These are phyloP conservation scores for Aspergillus carbonarius DNA, from an alignment of 2,329 filamentous ascomycete species.

Conservation along the genomic window DNA sequence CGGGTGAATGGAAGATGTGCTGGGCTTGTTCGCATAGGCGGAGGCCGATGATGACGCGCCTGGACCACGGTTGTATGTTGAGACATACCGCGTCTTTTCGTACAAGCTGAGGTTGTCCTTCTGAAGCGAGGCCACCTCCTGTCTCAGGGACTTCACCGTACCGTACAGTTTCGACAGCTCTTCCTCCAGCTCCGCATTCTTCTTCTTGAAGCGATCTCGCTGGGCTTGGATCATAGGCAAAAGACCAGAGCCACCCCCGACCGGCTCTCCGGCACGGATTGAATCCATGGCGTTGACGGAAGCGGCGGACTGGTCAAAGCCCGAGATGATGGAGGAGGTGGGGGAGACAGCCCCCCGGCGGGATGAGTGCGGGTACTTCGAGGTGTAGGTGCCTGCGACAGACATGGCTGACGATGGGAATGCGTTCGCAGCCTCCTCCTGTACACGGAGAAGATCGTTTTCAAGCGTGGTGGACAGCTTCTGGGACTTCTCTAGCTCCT, in stretches of 20 bases:
- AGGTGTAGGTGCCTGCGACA: constrained; percentile 86
- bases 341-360: constrained; percentile 74
- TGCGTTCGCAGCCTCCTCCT: constrained; percentile 77
- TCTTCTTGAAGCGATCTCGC: constrained; percentile 96
- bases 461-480: constrained; percentile 86
- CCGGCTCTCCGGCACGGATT: constrained; percentile 63
- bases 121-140: constrained; percentile 87
- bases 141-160: constrained; percentile 78
- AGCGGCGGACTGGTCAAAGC: constrained; percentile 71
- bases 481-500: constrained; percentile 80
- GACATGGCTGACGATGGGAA: constrained; percentile 86
- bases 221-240: constrained; percentile 98
- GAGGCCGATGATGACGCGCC: constrained; percentile 64
- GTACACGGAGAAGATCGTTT: constrained; percentile 83
- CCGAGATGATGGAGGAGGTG: constrained; percentile 96
- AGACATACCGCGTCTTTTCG: constrained; percentile 96
- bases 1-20: constrained; percentile 68
- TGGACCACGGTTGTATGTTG: constrained; percentile 78
- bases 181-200: constrained; percentile 84
- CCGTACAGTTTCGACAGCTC: constrained; percentile 83
- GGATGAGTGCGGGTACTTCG: constrained; percentile 71
- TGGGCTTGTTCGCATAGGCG: constrained; percentile 63
- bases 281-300: constrained; percentile 55
- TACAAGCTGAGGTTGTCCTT: constrained; percentile 96
- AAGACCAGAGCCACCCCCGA: constrained; percentile 79